phyloP scores from a whole-genome alignment of 441 rosid genomes.

The Rhodomyrtus psidioides region DNA sequence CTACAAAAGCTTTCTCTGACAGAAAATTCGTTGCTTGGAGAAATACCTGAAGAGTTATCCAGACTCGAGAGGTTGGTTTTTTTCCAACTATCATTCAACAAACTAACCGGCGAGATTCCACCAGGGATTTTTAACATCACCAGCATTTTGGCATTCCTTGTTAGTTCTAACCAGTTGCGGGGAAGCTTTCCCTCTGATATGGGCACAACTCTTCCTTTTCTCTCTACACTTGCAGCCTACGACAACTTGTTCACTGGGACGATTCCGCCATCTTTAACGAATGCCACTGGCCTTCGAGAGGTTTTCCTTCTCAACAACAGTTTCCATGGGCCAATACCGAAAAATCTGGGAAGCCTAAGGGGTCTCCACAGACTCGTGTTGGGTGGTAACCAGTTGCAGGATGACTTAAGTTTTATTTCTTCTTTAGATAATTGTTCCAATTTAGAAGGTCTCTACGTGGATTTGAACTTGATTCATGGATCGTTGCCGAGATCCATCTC shows the following conservation, averaged over 20 bases:
- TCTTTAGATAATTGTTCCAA: background rate
- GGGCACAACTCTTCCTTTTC: background rate
- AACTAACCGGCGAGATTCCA: background rate
- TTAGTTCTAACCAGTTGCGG: accelerated
- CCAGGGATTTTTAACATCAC: background rate
- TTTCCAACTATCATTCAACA: background rate
- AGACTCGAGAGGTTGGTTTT: background rate
- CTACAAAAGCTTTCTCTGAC: too few relatives aligned
- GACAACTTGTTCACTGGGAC: accelerated
- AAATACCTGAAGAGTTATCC: background rate
- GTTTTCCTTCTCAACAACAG: background rate
- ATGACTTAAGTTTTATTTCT: background rate
- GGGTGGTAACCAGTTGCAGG: background rate
- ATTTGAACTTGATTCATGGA: background rate
- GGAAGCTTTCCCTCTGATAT: background rate
- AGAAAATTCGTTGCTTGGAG: too few relatives aligned
- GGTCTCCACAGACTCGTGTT: accelerated
- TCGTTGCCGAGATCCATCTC: background rate
- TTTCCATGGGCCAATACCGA: background rate
- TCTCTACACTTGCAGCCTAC: accelerated
- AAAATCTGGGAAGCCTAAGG: background rate
- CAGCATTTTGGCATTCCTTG: accelerated
- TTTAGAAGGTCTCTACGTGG: accelerated
- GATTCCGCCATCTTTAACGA: background rate
- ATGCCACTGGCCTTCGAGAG: background rate